phyloP scores from a whole-genome alignment of 78 protist genomes.

The Cavenderia fasciculata region DNA sequence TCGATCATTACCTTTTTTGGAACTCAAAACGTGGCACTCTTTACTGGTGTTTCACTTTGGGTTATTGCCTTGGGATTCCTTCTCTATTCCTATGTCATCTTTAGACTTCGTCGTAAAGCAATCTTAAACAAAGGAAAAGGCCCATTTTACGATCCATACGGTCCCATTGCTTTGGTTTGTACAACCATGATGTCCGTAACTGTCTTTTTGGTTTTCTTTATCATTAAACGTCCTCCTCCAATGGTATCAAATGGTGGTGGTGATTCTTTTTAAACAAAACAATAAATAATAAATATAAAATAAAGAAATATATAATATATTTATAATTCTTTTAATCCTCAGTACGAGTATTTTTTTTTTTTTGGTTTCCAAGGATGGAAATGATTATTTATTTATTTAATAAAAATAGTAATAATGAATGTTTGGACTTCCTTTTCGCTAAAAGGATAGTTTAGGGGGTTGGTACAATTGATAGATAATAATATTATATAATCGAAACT shows the following conservation, averaged over 20 bases:
- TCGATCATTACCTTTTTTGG: conserved; percentile 71
- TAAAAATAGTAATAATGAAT: too few relatives aligned
- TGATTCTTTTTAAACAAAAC: too few relatives aligned
- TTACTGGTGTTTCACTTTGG: conserved; percentile 67
- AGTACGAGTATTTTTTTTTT: too few relatives aligned
- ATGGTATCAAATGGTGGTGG: neutral
- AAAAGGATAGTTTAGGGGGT: too few relatives aligned
- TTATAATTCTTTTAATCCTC: too few relatives aligned
- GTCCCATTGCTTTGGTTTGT: conserved; percentile 39
- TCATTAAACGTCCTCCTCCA: conserved; percentile 38
- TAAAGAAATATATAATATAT: too few relatives aligned
- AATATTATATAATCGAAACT: too few relatives aligned
- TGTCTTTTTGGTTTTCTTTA: conserved; percentile 45
- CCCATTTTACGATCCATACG: conserved; percentile 59
- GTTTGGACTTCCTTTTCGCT: too few relatives aligned
- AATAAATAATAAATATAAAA: too few relatives aligned
- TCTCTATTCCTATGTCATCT: conserved; percentile 48
- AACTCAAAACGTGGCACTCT: conserved; percentile 28
- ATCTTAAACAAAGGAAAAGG: conserved; percentile 39
- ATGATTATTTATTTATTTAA: too few relatives aligned
- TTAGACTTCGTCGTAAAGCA: conserved; percentile 30
- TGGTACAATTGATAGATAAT: too few relatives aligned
- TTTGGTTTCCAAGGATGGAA: too few relatives aligned
- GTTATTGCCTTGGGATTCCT: conserved; percentile 64
- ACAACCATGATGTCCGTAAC: conserved; percentile 39